Evolutionary conservation across 176 grass and related monocot genomes (phyloP), one percentile per base, ranked within the genome.

Genomic region (Ensete ventricosum): DNA sequence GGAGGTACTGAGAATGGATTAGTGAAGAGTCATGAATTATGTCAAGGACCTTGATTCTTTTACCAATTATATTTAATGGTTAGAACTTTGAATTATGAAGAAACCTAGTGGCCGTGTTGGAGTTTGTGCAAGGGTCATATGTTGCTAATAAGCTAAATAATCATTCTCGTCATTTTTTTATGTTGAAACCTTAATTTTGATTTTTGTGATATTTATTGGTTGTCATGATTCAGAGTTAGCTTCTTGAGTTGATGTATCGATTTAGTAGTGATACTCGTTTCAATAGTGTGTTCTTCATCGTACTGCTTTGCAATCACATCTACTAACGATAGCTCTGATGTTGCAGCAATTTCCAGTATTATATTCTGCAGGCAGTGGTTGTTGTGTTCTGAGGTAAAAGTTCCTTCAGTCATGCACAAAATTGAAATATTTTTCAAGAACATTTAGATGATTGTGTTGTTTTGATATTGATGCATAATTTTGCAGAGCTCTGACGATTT

Each of bases 301-400:
- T 26, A 43, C 3, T 5, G 1, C 1, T 19, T 48, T 49, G 8
- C 5, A 21, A 19, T 57, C 27, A 48, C 9, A 78, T 78, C 50
- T 50, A 76, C n/a, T 74, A 76, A 75, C 60, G 73, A 57, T 10
- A 52, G 54, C 55, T 82, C 14, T 84, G 59, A 22, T 64, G 62
- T 13, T 88, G 89, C 83, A 92, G 89, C 81, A 76, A 86, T 92
- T 86, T 67, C 86, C 43, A 67, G 19, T 27, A 66, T 88, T 59
- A 82, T 92, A 76, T 88, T 88, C 72, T 77, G 85, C 62, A 83
- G 74, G 62, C 83, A 86, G 67, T 67, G 83, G 51, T 78, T 50
- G 71, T 60, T 78, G 78, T 79, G 81, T 60, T 81, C 64, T 24
- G 68, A 84, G 81, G 89, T 92, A 82, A 60, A 50, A 24, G 52